Evolutionary conservation across 1,284 basidiomycete species (phyloP), one percentile per base, ranked within the genome.

Genomic region (Leccinum insolens): DNA sequence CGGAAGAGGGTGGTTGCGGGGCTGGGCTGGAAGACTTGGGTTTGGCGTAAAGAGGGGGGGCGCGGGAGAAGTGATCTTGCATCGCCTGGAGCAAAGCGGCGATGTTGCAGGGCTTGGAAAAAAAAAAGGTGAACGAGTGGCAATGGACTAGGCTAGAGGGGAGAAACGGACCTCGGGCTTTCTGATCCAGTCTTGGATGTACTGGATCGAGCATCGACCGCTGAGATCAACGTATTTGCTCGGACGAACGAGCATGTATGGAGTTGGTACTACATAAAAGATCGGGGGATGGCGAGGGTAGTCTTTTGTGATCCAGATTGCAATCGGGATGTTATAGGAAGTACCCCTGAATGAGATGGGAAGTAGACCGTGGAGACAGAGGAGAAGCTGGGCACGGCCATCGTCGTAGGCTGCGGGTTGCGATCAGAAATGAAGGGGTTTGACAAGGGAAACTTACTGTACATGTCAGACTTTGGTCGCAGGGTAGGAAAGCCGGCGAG

Each of bases 321-420:
- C 88, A 73, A 99, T 81, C 3, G 98, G 97, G 72, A 99, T 99
- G 79, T 99, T 95, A 83, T 99, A 99, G 1, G 91, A 86, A 0
- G 88, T 82, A 4, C 84, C 83, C 63, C 91, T 88, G 80, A 90
- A 98, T 0, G 85, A 79, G 71, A 99, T 96, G 2, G 95, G 96
- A 0, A 99, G 84, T 1, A 98, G 89, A 11, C 98, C 98, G 73
- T 96, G 93, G 2, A 98, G 74, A 68, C 93, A 95, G 67, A 99
- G 88, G 15, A 99, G 86, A 8, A 99, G 86, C 74, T 96, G 94
- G 0, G 95, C 92, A 49, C 96, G 89, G 37, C 97, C 97, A 73
- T 98, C 95, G 80, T 99, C 95, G 82, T 94, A 96, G 1, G 93
- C 94, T 96, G 71, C 60, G 61, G 58, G 12, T 39, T 12, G 55